phyloP scores from a whole-genome alignment of 2,329 filamentous ascomycete genomes.

The Sporothrix dimorphospora region DNA sequence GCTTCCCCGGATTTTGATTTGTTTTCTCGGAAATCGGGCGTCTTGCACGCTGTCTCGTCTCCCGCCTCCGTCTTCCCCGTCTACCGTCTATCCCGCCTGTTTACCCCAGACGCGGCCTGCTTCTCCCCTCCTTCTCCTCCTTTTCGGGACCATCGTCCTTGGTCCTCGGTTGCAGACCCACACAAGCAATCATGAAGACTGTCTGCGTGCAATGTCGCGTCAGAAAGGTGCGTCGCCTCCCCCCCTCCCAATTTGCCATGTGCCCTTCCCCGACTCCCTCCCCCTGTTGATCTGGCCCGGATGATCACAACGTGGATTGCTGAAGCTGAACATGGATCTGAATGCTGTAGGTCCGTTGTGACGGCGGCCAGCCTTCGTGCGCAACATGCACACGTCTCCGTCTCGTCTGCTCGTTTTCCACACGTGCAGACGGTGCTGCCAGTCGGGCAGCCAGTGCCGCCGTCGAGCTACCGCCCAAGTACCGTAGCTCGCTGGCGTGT shows the following conservation, averaged over 20 bases:
- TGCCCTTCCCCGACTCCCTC: neutral
- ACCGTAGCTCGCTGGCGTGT: conserved; percentile 22
- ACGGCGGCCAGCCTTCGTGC: conserved; percentile 1
- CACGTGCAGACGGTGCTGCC: neutral
- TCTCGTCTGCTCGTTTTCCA: conserved; percentile 11
- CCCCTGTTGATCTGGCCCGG: neutral
- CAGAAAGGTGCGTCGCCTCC: neutral
- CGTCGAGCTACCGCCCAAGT: conserved; percentile 21
- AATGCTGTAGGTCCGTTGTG: conserved; percentile 13
- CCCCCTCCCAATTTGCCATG: neutral
- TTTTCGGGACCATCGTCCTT: neutral
- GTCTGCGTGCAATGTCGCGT: conserved; percentile 23
- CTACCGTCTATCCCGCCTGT: neutral
- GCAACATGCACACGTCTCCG: conserved; percentile 15
- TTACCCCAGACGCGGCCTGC: neutral
- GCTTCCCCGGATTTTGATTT: neutral
- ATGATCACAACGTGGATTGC: neutral
- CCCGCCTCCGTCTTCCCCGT: neutral
- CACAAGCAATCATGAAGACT: conserved; percentile 10
- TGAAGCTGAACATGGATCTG: neutral
- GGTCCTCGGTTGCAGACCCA: neutral
- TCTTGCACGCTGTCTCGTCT: neutral
- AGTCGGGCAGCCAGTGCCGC: neutral
- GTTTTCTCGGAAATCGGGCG: conserved; percentile 12
- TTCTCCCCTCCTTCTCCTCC: neutral